Evolutionary conservation across 2,329 filamentous ascomycete species (phyloP), one percentile per base, ranked within the genome.

Genomic region (Aspergillus sergii): DNA sequence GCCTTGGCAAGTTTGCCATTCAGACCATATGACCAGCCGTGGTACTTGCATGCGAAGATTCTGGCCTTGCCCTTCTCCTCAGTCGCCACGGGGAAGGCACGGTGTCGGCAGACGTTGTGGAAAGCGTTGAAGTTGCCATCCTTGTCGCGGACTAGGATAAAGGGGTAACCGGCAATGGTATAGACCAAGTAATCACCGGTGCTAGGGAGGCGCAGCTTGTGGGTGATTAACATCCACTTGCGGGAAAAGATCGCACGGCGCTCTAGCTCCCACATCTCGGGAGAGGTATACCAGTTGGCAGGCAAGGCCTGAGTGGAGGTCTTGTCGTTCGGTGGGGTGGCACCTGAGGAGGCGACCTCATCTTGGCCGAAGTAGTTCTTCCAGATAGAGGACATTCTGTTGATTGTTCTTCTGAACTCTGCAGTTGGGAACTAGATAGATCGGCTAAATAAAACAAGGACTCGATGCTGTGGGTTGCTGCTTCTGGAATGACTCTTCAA

Each of bases 21-120:
- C 10, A 87, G 73, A 6, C 84, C 84, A 62, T 88, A 88, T 0
- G 84, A 85, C 86, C 86, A 88, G 51, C 85, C 85, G 68, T 88
- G 86, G 67, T 88, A 88, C 66, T 83, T 84, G 80, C 86, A 88
- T 3, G 83, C 78, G 58, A 88, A 81, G 64, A 87, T 81, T 66
- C 76, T 80, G 58, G 79, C 78, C 57, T 80, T 80, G 3, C 86
- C 86, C 26, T 80, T 69, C 0, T 81, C 76, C 53, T 80, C 77
- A 1, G 79, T 81, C 14, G 87, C 84, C 9, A 88, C 80, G 6
- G 85, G 85, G 67, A 83, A 88, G 16, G 86, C 86, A 7, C 86
- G 82, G 71, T 88, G 86, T 12, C 86, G 76, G 75, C 86, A 88
- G 60, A 87, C 78, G 69, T 88, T 88, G 76, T 88, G 86, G 73